These are phyloP conservation scores for Leishmania tropica DNA, from an alignment of 208 protist species.

Conservation along the genomic window DNA sequence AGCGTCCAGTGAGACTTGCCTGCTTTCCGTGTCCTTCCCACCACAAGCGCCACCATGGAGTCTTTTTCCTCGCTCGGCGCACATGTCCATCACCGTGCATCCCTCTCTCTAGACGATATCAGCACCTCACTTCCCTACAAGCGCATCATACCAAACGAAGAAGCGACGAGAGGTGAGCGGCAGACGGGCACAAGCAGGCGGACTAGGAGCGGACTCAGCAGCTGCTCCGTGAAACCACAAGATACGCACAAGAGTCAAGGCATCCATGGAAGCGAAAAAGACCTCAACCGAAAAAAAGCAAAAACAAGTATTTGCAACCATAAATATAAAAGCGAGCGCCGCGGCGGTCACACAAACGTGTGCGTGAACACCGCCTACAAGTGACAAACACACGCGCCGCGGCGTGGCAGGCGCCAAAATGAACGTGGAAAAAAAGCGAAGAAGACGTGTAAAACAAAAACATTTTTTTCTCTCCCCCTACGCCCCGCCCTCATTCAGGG, in stretches of 20 bases:
- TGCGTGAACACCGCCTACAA: neutral
- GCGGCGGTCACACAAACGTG: neutral
- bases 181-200: neutral
- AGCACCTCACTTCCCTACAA: too few relatives aligned
- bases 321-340: neutral
- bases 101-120: too few relatives aligned
- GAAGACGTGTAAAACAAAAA: neutral
- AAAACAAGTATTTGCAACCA: neutral
- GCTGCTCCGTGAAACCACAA: neutral
- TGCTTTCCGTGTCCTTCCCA: neutral
- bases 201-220: neutral
- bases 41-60: neutral
- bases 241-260: neutral
- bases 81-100: too few relatives aligned
- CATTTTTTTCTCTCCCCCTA: neutral
- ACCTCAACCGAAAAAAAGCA: too few relatives aligned
- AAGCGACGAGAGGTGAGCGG: neutral
- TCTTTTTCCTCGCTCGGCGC: too few relatives aligned
- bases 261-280: neutral
- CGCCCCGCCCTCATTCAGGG: too few relatives aligned
- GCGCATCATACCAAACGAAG: neutral
- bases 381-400: neutral
- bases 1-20: neutral
- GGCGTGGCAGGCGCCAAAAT: neutral
- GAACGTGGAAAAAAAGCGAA: neutral